Evolutionary conservation across 768 basidiomycete species (phyloP), one percentile per base, ranked within the genome.

Genomic region (Lentinula raphanica): DNA sequence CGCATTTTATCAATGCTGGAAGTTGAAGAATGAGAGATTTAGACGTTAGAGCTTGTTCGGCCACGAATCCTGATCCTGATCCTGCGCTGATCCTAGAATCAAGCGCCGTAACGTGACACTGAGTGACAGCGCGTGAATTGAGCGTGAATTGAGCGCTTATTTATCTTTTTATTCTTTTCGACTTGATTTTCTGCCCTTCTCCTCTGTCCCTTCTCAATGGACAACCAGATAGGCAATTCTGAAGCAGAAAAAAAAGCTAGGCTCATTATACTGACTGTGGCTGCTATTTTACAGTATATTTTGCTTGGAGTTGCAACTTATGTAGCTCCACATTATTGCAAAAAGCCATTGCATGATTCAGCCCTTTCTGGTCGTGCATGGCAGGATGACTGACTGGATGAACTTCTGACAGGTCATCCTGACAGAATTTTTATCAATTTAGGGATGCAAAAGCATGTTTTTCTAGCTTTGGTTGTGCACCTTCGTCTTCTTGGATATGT

Each of bases 321-420:
- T 28, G 6, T 40, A 5, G 38, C 48, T 25, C n/a, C 36, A 38
- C 35, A 45, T 17, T 63, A 62, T 55, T 54, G 38, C 13, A 21
- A 44, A 9, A 32, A 59, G 36, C 56, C 64, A 5, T 61, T 66
- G 53, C 63, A 66, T 23, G 64, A 60, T 27, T 67, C 66, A 15
- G 32, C 39, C 12, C 54, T 64, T 13, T 58, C 53, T 9, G 63
- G 66, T 29, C 17, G 36, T 28, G 58, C 29, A 31, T 67, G 66
- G 66, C 54, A 66, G 6, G 25, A 54, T 6, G 61, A 66, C 23
- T 67, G 66, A 64, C 54, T 67, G 6, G 25, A 54, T 6, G 61
- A 66, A 49, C 58, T 67, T 0, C 45, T 64, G 6, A 5, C 42
- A 31, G 66, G 66, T 2, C 61, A 67, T 51, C 60, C 63, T 6